phyloP scores from a whole-genome alignment of 176 grass and related monocot species.

The Coix lacrymajobi region DNA sequence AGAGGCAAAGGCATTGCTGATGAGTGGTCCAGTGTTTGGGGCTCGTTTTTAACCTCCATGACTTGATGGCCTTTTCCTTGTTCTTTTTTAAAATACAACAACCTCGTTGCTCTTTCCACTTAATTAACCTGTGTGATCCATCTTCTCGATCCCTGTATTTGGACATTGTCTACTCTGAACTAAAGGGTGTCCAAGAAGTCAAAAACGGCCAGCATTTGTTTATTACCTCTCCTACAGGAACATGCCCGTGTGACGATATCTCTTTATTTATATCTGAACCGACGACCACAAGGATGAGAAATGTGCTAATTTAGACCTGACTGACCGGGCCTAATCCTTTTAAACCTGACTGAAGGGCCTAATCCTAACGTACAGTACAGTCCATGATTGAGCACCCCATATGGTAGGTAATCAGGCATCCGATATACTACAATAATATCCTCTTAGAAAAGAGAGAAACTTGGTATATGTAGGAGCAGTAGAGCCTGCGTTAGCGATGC shows the following conservation, averaged over 20 bases:
- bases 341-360: no score
- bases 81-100: no score
- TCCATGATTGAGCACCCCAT: slow-evolving; percentile 26
- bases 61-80: no score
- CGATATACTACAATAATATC: background rate
- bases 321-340: no score
- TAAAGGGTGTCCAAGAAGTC: background rate
- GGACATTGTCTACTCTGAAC: background rate
- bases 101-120: background rate
- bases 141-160: background rate
- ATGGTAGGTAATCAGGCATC: slow-evolving; percentile 13
- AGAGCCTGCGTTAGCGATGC: no score
- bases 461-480: no score
- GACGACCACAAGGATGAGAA: background rate
- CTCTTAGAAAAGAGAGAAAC: background rate
- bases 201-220: background rate
- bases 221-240: background rate
- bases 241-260: background rate
- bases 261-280: background rate
- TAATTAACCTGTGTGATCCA: background rate
- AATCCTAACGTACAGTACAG: background rate
- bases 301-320: background rate
- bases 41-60: no score
- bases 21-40: no score
- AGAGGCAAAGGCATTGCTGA: no score